These are phyloP conservation scores for Diaporthe caulivora DNA, from an alignment of 2,329 filamentous ascomycete genomes.

Conservation along the genomic window DNA sequence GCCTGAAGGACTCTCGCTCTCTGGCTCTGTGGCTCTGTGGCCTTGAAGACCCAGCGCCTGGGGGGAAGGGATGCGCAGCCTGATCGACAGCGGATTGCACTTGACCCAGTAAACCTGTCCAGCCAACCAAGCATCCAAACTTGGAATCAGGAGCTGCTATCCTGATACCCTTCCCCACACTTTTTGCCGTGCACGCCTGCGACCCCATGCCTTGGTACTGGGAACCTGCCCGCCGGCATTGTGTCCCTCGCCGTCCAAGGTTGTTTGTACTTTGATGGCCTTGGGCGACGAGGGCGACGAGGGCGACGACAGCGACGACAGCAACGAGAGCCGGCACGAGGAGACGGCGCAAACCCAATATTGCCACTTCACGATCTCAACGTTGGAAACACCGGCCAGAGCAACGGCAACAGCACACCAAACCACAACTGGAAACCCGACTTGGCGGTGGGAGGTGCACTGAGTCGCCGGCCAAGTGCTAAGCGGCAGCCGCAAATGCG, in stretches of 20 bases:
- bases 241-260: neutral
- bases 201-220: neutral
- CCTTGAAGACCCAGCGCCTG: neutral
- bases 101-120: conserved; percentile 7
- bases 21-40: neutral
- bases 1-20: neutral
- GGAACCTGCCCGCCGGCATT: neutral
- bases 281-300: neutral
- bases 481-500: neutral
- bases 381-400: neutral
- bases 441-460: neutral
- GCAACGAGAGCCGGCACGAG: conserved; percentile 5
- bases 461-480: conserved; percentile 11
- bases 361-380: neutral
- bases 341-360: neutral
- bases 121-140: conserved; percentile 18
- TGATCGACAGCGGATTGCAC: conserved; percentile 18
- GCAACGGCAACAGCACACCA: neutral
- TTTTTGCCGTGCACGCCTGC: neutral
- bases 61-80: neutral
- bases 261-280: neutral
- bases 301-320: neutral
- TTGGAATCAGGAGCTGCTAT: conserved; percentile 29
- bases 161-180: conserved; percentile 30
- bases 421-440: neutral